Percentiles rank a stretch among this genome's conserved stretches.
Conservation (phyloP, 148 eudicot species). For the Suaeda aralocaspica region DNA sequence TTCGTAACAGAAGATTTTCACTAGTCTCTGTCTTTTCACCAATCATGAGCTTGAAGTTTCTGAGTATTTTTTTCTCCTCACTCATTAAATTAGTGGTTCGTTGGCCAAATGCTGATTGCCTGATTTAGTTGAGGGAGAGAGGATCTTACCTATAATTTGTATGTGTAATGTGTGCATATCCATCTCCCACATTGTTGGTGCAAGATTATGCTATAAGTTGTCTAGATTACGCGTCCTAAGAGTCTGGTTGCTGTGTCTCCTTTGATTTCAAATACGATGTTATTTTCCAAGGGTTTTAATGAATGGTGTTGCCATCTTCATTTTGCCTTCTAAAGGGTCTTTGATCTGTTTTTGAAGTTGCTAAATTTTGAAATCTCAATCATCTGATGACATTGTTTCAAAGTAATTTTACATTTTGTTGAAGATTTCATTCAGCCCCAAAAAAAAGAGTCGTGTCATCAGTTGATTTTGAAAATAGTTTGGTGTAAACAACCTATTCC, state of each 20-base stretch:
- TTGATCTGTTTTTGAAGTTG: not conserved
- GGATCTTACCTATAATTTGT: no score
- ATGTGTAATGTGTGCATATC: not conserved
- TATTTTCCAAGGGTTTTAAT: not conserved
- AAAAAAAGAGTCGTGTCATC: no score
- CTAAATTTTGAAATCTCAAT: not conserved
- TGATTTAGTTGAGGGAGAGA: not conserved
- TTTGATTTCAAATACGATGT: not conserved
- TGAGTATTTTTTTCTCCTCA: not conserved
- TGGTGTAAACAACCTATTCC: no score
- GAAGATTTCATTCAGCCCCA: no score
- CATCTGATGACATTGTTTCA: no score
- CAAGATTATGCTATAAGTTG: not conserved
- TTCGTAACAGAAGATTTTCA: not conserved
- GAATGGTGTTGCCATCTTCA: not conserved
- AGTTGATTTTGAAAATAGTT: no score
- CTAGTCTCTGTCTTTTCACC: not conserved
- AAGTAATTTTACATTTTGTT: no score
- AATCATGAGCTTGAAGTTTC: constrained; percentile 1
- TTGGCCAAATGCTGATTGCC: not conserved
- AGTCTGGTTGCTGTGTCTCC: not conserved
- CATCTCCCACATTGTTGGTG: not conserved
- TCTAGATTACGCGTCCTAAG: not conserved
- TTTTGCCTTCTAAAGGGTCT: not conserved
- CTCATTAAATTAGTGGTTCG: not conserved